phyloP scores from a whole-genome alignment of 192 early-diverging fungal genomes.

The Backusella australiensis region DNA sequence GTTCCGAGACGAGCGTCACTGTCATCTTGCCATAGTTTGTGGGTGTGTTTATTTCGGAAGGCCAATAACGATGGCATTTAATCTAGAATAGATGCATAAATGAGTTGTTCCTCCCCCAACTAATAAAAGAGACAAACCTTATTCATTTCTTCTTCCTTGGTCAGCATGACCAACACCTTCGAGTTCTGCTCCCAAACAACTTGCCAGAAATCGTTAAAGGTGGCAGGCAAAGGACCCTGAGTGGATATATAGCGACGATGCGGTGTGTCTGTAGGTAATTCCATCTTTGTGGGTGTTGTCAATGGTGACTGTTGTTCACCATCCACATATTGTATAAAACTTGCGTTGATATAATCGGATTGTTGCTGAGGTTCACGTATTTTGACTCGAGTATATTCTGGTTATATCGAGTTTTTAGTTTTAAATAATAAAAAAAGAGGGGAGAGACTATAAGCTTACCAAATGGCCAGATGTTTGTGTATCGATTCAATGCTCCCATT shows the following conservation, averaged over 20 bases:
- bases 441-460: slow-evolving; percentile 27
- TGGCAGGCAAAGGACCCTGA: slow-evolving; percentile 78
- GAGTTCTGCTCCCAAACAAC: slow-evolving; percentile 91
- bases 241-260: slow-evolving; percentile 54
- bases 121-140: slow-evolving; percentile 35
- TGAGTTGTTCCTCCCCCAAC: background rate
- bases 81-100: slow-evolving; percentile 24
- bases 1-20: background rate
- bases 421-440: too few relatives aligned
- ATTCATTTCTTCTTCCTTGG: slow-evolving; percentile 84
- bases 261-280: background rate
- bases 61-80: slow-evolving; percentile 94
- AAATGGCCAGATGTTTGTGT: slow-evolving; percentile 85
- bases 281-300: background rate
- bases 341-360: slow-evolving; percentile 40
- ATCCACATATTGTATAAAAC: slow-evolving; percentile 28
- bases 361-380: slow-evolving; percentile 10
- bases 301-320: background rate
- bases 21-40: slow-evolving; percentile 41
- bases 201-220: slow-evolving; percentile 91
- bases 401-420: too few relatives aligned
- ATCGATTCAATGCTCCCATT: slow-evolving; percentile 74
- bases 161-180: slow-evolving; percentile 92
- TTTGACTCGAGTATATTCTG: slow-evolving; percentile 42
- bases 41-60: slow-evolving; percentile 29